Evolutionary conservation across 768 basidiomycete species (phyloP).

Genomic region (Pleurotus citrinopileatus): DNA sequence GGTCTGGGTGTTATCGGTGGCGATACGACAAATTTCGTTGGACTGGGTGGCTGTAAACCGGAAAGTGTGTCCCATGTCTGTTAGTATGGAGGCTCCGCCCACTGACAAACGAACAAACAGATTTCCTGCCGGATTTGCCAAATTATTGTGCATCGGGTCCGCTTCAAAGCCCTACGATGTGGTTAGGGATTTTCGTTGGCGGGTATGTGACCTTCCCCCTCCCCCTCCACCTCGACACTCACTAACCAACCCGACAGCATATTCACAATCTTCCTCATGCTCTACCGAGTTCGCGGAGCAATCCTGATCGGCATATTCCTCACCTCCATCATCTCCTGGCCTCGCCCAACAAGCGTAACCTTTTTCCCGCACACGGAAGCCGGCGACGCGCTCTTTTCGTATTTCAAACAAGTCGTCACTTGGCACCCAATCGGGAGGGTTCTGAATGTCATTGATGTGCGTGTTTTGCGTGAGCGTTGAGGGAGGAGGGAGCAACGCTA

Average conservation of each 20-base stretch:
- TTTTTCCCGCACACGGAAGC: constrained; percentile 71
- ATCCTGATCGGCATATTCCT: constrained; percentile 82
- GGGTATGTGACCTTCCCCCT: constrained; percentile 45
- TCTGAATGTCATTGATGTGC: constrained; percentile 69
- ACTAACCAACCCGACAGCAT: constrained; percentile 38
- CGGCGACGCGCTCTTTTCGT: constrained; percentile 75
- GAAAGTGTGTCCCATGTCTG: constrained; percentile 32
- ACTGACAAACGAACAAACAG: no score
- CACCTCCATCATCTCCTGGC: constrained; percentile 87
- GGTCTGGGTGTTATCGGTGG: constrained; percentile 80
- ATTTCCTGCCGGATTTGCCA: constrained; percentile 46
- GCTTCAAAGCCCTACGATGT: constrained; percentile 73
- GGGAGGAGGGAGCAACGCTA: no score
- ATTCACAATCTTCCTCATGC: constrained; percentile 74
- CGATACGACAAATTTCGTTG: constrained; percentile 64
- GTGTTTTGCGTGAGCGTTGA: no score
- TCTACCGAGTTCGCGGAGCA: constrained; percentile 82
- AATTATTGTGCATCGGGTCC: constrained; percentile 63
- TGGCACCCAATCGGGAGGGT: constrained; percentile 63
- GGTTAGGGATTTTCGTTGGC: constrained; percentile 86
- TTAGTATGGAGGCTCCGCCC: no score
- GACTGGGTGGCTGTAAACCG: constrained; percentile 70
- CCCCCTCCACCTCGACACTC: constrained; percentile 2
- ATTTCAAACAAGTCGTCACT: constrained; percentile 81
- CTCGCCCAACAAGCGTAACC: constrained; percentile 76